Conservation (phyloP, 768 basidiomycete genomes). For the Panellus pusillus region DNA sequence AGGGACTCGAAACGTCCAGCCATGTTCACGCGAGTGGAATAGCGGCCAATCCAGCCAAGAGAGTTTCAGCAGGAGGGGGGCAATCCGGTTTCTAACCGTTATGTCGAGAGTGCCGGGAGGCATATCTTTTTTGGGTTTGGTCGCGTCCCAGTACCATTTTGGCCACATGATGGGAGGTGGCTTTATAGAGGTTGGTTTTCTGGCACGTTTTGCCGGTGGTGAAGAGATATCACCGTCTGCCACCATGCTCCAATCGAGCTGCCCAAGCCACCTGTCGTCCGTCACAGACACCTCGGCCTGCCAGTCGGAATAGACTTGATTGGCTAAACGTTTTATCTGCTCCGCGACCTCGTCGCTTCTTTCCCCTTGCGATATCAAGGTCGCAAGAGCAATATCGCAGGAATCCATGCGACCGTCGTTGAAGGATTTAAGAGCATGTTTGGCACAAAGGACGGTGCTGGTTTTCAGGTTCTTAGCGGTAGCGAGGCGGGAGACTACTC, state of each 20-base stretch:
- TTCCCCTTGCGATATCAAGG: constrained; percentile 45
- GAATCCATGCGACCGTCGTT: constrained; percentile 42
- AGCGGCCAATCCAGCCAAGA: constrained; percentile 89
- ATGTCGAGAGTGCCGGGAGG: constrained; percentile 79
- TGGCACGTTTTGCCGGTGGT: constrained; percentile 26
- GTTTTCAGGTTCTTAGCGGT: constrained; percentile 44
- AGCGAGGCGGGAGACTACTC: constrained; percentile 37
- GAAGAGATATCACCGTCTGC: neutral
- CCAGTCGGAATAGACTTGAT: constrained; percentile 29
- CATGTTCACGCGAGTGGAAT: constrained; percentile 81
- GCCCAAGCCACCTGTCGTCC: constrained; percentile 57
- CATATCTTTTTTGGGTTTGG: constrained; percentile 66
- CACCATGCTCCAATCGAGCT: constrained; percentile 66
- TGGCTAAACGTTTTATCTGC: constrained; percentile 43
- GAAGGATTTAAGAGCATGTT: constrained; percentile 49
- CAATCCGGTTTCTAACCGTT: constrained; percentile 77
- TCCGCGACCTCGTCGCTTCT: constrained; percentile 33
- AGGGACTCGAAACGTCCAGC: constrained; percentile 88
- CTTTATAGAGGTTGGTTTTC: constrained; percentile 37
- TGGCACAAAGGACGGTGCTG: constrained; percentile 42
- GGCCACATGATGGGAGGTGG: constrained; percentile 74
- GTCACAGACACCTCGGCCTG: constrained; percentile 21
- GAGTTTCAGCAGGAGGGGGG: constrained; percentile 82
- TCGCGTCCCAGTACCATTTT: constrained; percentile 94
- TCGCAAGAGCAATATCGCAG: constrained; percentile 43